phyloP scores from a whole-genome alignment of 2,329 filamentous ascomycete genomes.

The Phyllosticta capitalensis region DNA sequence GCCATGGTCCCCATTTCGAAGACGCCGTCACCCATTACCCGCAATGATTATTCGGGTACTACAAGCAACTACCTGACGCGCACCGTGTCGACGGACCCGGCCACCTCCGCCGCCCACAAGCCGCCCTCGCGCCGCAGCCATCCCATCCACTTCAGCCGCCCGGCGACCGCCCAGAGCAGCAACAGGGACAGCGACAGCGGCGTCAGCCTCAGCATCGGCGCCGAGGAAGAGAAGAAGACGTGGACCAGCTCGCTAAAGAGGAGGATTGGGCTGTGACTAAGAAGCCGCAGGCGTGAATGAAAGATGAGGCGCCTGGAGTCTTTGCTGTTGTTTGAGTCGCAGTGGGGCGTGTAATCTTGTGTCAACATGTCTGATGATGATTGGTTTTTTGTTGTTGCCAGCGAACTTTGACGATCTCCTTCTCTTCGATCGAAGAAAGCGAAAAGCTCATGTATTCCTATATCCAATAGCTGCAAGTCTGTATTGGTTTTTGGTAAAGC shows the following conservation, averaged over 20 bases:
- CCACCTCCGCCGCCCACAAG: not conserved
- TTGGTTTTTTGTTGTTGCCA: not conserved
- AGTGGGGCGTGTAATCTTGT: not conserved
- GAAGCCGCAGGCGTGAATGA: not conserved
- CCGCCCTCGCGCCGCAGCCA: not conserved
- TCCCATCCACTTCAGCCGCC: not conserved
- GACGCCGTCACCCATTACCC: not conserved
- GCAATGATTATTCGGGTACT: not conserved
- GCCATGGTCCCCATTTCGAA: not conserved
- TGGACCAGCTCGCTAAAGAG: constrained; percentile 9
- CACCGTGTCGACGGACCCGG: not conserved
- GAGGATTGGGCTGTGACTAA: constrained; percentile 3
- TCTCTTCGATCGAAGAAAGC: not conserved
- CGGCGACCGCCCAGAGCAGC: not conserved
- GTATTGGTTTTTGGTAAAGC: constrained; percentile 53
- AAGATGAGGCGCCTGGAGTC: not conserved
- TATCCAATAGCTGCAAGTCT: constrained; percentile 35
- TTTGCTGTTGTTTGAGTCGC: not conserved
- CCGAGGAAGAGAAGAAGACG: constrained; percentile 4
- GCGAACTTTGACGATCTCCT: not conserved
- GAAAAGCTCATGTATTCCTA: not conserved
- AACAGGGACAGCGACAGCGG: not conserved
- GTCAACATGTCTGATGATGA: not conserved
- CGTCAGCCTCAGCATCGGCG: not conserved
- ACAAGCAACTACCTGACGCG: not conserved